Conservation (phyloP, 106 monocot genomes). For the Apostasia ramifera region DNA sequence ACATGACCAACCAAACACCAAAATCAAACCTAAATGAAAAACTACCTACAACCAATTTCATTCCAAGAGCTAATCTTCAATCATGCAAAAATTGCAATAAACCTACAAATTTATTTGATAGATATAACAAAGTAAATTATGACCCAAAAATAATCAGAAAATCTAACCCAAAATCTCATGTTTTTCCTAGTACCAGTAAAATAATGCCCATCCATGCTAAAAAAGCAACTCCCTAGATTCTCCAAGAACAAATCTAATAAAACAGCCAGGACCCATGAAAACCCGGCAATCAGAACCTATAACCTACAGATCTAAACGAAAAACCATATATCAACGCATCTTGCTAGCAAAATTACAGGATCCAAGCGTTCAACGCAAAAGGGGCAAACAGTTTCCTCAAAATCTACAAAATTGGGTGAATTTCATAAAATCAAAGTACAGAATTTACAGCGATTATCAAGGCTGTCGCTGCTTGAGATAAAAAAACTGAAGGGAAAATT, state of each 20-base stretch:
- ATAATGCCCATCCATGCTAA: not conserved
- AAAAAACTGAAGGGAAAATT: not conserved
- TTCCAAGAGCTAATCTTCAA: too few species aligned
- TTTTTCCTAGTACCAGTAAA: not conserved
- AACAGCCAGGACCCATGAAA: too few species aligned
- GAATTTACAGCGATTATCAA: not conserved
- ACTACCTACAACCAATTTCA: too few species aligned
- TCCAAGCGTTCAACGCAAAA: not conserved
- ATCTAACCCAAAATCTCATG: not conserved
- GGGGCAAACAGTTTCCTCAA: not conserved
- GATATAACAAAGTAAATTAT: not conserved
- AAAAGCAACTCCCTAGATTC: not conserved
- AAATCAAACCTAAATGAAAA: not conserved
- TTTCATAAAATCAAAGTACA: not conserved
- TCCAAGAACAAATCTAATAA: not conserved
- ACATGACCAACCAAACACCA: not conserved
- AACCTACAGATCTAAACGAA: not conserved
- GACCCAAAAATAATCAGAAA: not conserved
- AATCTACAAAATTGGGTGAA: not conserved
- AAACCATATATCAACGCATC: not conserved
- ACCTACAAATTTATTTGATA: not conserved
- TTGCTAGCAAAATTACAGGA: not conserved
- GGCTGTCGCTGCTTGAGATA: not conserved
- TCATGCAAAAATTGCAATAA: not conserved
- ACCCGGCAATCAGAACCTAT: not conserved